Conservation (phyloP, 176 grass and related monocot genomes). For the Lolium multiflorum region DNA sequence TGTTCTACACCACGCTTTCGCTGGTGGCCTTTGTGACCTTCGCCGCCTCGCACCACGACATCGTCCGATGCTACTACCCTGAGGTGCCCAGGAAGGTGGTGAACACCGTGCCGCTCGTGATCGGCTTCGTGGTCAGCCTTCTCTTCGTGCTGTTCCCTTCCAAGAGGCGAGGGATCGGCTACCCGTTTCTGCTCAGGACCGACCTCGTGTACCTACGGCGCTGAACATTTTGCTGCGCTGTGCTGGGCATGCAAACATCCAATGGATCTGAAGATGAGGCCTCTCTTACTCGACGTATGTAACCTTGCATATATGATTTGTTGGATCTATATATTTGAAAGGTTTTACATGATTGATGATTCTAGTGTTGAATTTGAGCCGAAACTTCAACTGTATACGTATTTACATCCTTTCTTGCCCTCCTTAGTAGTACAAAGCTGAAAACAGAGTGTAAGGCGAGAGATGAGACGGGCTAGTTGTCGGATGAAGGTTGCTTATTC, state of each 20-base stretch:
- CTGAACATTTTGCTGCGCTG: constrained; percentile 31
- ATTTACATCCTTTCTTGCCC: constrained; percentile 34
- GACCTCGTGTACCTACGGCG: constrained; percentile 64
- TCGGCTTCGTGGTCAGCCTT: constrained; percentile 81
- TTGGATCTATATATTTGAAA: neutral
- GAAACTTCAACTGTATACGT: constrained; percentile 33
- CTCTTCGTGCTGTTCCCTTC: constrained; percentile 89
- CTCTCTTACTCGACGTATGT: neutral
- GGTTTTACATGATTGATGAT: neutral
- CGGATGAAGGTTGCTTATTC: neutral
- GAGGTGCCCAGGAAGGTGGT: constrained; percentile 67
- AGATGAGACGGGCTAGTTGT: neutral
- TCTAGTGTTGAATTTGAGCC: neutral
- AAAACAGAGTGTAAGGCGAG: neutral
- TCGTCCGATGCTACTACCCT: constrained; percentile 75
- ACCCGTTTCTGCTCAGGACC: constrained; percentile 73
- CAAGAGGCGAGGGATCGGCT: constrained; percentile 79
- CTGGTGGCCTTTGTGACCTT: constrained; percentile 77
- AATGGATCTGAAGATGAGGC: neutral
- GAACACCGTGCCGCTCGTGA: constrained; percentile 74
- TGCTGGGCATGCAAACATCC: neutral
- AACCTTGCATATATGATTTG: neutral
- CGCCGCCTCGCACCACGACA: constrained; percentile 76
- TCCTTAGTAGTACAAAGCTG: constrained; percentile 20
- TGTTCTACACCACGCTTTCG: constrained; percentile 73